Evolutionary conservation across 2,329 filamentous ascomycete genomes (phyloP), one percentile per base, ranked within the genome.

Genomic region (Xylariaceae sp.): DNA sequence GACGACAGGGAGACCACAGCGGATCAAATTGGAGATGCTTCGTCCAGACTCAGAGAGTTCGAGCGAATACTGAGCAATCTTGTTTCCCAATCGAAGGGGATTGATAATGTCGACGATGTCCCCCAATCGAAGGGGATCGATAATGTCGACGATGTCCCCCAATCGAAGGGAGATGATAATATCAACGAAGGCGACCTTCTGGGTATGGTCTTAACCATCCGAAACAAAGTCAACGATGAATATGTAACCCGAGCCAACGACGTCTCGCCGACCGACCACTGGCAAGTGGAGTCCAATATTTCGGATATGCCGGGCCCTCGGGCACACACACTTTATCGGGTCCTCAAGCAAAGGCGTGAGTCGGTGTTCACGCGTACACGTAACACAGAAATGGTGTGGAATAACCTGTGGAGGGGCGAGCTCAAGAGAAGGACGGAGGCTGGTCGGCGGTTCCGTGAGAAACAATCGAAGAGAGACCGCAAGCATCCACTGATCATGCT

Each of bases 221-320:
- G 75, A 44, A 92, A 84, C 63, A 75, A 72, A 43, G 72, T 94
- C 34, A 81, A 92, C 50, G 79, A 73, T 13, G 34, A 63, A 10
- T 70, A 72, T 34, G 74, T 86, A 1, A 52, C 63, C 0, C 77
- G 87, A 3, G 83, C 87, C 0, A 43, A 59, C 2, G 46, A 65
- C 0, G 53, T 80, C 29, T 56, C 32, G 0, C 19, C 48, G 11
- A 14, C 8, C 5, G 56, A 53, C 37, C 77, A 43, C 50, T 95
- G 89, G 89, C 56, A 62, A 1, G 64, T 95, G n/a, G 77, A 92
- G 47, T 95, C 94, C 58, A 70, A 78, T 22, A 61, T 95, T 30
- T 69, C 72, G 29, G 82, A 89, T 43, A 63, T 88, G 2, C 33
- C 58, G 0, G 43, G 57, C 3, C 42, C 54, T 0, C 60, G 64